Evolutionary conservation across 768 basidiomycete genomes (phyloP).

Genomic region (Tulasnella sp.): DNA sequence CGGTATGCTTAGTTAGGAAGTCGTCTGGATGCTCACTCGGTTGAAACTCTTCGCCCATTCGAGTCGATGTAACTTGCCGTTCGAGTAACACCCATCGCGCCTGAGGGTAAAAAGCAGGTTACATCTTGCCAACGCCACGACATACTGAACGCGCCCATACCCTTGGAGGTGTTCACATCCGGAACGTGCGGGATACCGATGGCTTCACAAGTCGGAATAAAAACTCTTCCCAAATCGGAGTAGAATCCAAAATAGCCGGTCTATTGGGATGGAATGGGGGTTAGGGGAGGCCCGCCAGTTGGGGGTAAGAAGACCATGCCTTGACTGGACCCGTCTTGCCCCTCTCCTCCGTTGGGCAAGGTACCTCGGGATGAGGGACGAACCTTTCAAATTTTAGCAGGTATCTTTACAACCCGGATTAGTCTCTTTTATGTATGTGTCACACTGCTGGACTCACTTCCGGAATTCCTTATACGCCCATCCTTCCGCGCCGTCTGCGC

Average conservation of each 20-base stretch:
- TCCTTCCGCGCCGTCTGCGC: background rate
- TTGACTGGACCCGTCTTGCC: constrained; percentile 15
- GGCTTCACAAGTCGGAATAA: constrained; percentile 1
- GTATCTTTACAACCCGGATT: background rate
- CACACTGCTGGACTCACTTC: constrained; percentile 16
- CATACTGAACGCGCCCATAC: no score
- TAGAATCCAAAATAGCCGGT: constrained; percentile 29
- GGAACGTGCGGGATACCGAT: no score
- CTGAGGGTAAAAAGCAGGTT: no score
- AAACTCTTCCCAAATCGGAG: background rate
- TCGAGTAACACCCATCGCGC: no score
- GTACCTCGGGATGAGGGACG: constrained; percentile 16
- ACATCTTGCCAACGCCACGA: no score
- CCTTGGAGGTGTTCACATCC: no score
- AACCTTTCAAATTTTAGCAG: constrained; percentile 25
- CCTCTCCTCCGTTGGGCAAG: background rate
- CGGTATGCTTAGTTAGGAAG: no score
- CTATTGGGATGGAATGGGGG: background rate
- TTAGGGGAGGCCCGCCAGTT: background rate
- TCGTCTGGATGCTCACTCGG: no score
- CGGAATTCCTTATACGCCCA: constrained; percentile 18
- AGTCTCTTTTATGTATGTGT: background rate
- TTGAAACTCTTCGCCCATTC: no score
- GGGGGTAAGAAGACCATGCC: background rate
- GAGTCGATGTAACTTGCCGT: no score